A percentile compares a stretch with the other conserved stretches of the same genome.
These are phyloP conservation scores for Podosphaera aphanis DNA, from an alignment of 2,329 filamentous ascomycete genomes.

Conservation along the genomic window DNA sequence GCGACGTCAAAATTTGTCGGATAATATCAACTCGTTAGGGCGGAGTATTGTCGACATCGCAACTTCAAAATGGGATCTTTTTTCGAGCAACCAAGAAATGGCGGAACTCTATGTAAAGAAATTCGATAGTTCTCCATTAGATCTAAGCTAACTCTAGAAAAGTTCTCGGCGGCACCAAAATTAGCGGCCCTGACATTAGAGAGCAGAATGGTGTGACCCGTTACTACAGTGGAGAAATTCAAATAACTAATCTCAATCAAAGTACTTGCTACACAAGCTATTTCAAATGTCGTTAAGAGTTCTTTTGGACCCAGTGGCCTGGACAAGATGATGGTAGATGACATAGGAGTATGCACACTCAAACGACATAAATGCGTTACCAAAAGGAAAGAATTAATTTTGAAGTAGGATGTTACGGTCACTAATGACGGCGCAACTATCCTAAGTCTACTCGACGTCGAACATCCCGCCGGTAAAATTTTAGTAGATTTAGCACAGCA, in stretches of 20 bases:
- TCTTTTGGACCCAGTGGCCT: slow-evolving; percentile 92
- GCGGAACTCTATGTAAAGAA: slow-evolving; percentile 61
- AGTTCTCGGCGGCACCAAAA: slow-evolving; percentile 91
- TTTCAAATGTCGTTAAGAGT: slow-evolving; percentile 96
- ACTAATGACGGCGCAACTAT: slow-evolving; percentile 98
- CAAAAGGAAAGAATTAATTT: slow-evolving; percentile 7
- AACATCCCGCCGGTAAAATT: slow-evolving; percentile 96
- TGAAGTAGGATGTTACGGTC: slow-evolving; percentile 67
- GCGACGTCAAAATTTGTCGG: not conserved
- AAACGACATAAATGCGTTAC: slow-evolving; percentile 1
- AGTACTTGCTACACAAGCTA: slow-evolving; percentile 89
- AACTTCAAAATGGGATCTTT: slow-evolving; percentile 56
- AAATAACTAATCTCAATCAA: slow-evolving; percentile 5
- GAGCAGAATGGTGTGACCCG: slow-evolving; percentile 64
- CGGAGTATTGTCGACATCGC: not conserved
- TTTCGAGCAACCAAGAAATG: slow-evolving; percentile 82
- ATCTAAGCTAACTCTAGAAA: slow-evolving; percentile 14
- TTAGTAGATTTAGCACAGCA: slow-evolving; percentile 92
- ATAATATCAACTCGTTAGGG: not conserved
- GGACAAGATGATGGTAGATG: slow-evolving; percentile 99
- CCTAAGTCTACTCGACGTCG: slow-evolving; percentile 79
- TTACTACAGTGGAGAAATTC: not conserved
- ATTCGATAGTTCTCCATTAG: not conserved
- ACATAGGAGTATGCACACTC: slow-evolving; percentile 68
- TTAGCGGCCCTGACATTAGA: slow-evolving; percentile 84